A percentile compares a stretch with the other conserved stretches of the same genome.
phyloP scores from a whole-genome alignment of 108 stramenopile genomes.

The Hondaea fermentalgiana region DNA sequence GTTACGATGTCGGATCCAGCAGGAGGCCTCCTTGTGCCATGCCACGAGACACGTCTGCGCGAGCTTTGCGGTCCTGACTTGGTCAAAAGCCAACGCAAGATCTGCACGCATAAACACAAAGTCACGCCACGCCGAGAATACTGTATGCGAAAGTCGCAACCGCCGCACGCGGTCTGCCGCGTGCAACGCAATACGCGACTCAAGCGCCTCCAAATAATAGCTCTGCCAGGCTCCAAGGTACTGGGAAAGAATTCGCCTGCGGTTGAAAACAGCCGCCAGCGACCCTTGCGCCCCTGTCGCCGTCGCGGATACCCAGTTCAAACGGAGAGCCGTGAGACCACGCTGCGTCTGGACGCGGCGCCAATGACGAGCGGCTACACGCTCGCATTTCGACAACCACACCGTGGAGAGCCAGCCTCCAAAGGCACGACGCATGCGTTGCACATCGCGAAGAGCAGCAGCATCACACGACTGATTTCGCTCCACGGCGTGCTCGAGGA shows the following conservation, averaged over 20 bases:
- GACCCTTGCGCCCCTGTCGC: not conserved
- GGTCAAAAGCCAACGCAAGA: not conserved
- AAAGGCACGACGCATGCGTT: not conserved
- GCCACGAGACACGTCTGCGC: not conserved
- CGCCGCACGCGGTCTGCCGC: not conserved
- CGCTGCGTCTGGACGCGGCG: not conserved
- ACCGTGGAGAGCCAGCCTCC: not conserved
- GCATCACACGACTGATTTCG: not conserved
- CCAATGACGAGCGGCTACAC: not conserved
- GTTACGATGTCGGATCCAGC: not conserved
- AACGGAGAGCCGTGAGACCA: not conserved
- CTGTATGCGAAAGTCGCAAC: not conserved
- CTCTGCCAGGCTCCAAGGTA: not conserved
- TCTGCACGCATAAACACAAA: not conserved
- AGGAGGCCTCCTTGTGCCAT: not conserved
- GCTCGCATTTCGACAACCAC: not conserved
- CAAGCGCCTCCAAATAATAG: not conserved
- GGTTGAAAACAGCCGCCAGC: not conserved
- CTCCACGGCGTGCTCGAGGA: not conserved
- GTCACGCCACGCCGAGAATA: not conserved
- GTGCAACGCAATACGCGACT: not conserved
- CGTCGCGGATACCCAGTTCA: not conserved
- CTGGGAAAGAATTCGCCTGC: not conserved
- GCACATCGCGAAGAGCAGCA: not conserved
- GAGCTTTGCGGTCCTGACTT: not conserved